phyloP scores from a whole-genome alignment of 192 early-diverging fungal species.

The Coemansia sp. region DNA sequence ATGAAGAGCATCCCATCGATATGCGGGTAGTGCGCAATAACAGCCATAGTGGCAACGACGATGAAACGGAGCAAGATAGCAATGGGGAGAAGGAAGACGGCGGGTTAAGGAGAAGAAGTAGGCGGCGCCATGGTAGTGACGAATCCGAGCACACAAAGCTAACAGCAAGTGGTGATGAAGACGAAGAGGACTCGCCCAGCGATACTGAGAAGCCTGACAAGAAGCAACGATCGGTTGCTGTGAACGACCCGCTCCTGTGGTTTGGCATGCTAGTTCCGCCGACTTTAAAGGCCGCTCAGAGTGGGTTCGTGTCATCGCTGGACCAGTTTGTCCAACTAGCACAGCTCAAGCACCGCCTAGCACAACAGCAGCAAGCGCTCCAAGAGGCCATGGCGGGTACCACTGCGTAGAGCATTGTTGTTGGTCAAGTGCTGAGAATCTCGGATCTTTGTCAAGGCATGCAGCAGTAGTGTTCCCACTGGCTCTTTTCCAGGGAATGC shows the following conservation, averaged over 20 bases:
- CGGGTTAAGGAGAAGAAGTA: conserved; percentile 2
- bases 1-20: background rate
- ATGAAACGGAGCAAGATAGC: background rate
- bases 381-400: background rate
- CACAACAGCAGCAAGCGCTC: background rate
- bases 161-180: background rate
- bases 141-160: background rate
- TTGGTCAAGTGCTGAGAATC: background rate
- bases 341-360: conserved; percentile 22
- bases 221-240: background rate
- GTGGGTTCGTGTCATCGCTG: conserved; percentile 34
- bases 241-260: conserved; percentile 48
- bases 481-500: background rate
- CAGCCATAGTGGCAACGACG: background rate
- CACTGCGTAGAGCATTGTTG: background rate
- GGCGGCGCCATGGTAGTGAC: background rate
- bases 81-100: background rate
- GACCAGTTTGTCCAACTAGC: conserved; percentile 33
- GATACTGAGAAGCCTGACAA: background rate
- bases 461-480: background rate
- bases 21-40: background rate
- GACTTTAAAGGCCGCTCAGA: conserved; percentile 39
- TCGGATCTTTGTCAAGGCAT: background rate
- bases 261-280: conserved; percentile 57
- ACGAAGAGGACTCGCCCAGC: background rate